A percentile compares a stretch with the other conserved stretches of the same genome.
Conservation (phyloP, 345 rosid species). For the Fremontodendron californicum region DNA sequence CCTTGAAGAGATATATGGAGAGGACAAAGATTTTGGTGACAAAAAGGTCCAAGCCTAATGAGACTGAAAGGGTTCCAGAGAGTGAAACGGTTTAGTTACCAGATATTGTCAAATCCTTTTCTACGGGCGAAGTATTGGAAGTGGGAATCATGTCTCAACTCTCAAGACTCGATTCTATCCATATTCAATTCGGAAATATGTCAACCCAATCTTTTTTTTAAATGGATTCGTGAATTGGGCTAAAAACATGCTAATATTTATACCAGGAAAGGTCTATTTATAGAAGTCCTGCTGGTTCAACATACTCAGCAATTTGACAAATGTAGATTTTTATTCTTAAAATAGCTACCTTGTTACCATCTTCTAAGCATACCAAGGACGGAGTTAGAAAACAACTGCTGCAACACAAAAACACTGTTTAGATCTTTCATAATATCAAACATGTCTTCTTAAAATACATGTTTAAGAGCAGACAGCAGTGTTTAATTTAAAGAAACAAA, state of each 20-base stretch:
- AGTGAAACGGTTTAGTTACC: slow-evolving; percentile 24
- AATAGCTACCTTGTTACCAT: background rate
- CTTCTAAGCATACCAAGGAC: background rate
- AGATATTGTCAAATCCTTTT: background rate
- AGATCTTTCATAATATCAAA: background rate
- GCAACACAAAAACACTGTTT: background rate
- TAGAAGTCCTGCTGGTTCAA: background rate
- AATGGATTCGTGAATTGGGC: no score
- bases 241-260: no score
- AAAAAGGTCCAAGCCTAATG: slow-evolving; percentile 12
- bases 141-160: background rate
- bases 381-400: background rate
- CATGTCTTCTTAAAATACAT: background rate
- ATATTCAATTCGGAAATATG: no score
- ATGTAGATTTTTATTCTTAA: background rate
- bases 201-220: no score
- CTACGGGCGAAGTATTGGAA: background rate
- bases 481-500: background rate
- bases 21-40: slow-evolving; percentile 35
- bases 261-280: no score
- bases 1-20: slow-evolving; percentile 38
- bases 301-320: background rate
- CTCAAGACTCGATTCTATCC: no score
- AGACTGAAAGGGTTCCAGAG: background rate
- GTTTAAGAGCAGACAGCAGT: background rate